A percentile compares a stretch with the other conserved stretches of the same genome.
phyloP scores from a whole-genome alignment of 352 stramenopile species.

The Phytophthora meadii region DNA sequence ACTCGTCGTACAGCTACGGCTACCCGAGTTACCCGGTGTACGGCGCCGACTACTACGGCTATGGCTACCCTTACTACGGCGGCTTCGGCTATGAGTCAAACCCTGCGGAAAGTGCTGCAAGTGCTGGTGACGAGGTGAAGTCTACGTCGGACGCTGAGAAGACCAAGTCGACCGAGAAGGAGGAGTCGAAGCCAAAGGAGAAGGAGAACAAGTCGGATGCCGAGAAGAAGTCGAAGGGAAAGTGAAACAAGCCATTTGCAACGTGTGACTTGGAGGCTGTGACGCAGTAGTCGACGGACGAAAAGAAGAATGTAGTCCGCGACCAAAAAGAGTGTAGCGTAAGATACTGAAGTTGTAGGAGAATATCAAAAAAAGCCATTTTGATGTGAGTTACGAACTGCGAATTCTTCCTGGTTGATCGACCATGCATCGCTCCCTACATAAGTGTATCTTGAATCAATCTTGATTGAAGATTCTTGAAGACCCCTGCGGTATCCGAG shows the following conservation, averaged over 20 bases:
- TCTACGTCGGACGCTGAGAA: background rate
- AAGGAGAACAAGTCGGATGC: conserved; percentile 1
- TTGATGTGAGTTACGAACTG: background rate
- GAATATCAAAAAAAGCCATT: background rate
- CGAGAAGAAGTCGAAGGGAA: conserved; percentile 1
- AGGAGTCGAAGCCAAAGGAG: background rate
- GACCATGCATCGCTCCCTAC: too few species aligned
- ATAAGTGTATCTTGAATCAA: too few species aligned
- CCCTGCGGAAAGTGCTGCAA: background rate
- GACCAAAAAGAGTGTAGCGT: background rate
- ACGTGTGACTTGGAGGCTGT: background rate
- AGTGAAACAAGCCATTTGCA: background rate
- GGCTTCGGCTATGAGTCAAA: conserved; percentile 5
- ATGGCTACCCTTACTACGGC: too few species aligned
- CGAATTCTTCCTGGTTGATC: too few species aligned
- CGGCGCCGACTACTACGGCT: too few species aligned
- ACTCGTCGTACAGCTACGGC: too few species aligned
- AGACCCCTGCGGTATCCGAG: too few species aligned
- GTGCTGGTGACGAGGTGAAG: conserved; percentile 2
- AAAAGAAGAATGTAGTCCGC: background rate
- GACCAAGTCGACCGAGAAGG: background rate
- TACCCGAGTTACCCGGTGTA: too few species aligned
- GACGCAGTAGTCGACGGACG: background rate
- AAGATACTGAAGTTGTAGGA: background rate
- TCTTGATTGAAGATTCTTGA: too few species aligned